phyloP scores from a whole-genome alignment of 2,329 filamentous ascomycete species.

The Exutisphaerella laricina region DNA sequence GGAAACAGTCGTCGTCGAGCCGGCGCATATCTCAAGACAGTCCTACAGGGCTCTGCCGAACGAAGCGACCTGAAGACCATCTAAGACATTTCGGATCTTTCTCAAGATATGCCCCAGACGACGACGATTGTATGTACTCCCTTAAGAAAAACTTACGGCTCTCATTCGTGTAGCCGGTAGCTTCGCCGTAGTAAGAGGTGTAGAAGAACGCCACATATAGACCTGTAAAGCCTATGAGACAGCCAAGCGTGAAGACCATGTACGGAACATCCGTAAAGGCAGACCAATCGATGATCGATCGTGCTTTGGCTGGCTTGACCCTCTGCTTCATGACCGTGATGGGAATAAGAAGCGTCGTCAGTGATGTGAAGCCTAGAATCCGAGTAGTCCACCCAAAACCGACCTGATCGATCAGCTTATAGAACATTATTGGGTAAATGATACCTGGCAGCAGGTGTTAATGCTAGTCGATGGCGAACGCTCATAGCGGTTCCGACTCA shows the following conservation, averaged over 20 bases:
- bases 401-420: conserved; percentile 27
- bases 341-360: conserved; percentile 30
- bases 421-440: conserved; percentile 36
- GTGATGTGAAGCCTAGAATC: conserved; percentile 32
- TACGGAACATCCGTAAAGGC: conserved; percentile 39
- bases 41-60: too few species aligned
- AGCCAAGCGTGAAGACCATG: conserved; percentile 33
- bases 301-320: conserved; percentile 32
- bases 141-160: too few species aligned
- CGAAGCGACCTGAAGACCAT: too few species aligned
- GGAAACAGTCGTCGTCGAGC: too few species aligned
- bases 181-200: conserved; percentile 27
- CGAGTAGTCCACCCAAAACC: conserved; percentile 31
- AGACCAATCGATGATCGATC: conserved; percentile 36
- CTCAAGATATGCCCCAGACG: too few species aligned
- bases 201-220: conserved; percentile 37
- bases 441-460: conserved; percentile 22
- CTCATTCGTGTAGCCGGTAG: conserved; percentile 28
- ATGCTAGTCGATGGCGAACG: too few species aligned
- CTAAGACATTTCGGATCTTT: too few species aligned
- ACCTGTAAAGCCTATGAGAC: conserved; percentile 39
- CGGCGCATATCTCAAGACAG: too few species aligned
- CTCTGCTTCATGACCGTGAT: conserved; percentile 34
- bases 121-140: too few species aligned
- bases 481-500: too few species aligned